A percentile compares a stretch with the other conserved stretches of the same genome.
phyloP scores from a whole-genome alignment of 148 eudicot species.

The Bassia scoparia region DNA sequence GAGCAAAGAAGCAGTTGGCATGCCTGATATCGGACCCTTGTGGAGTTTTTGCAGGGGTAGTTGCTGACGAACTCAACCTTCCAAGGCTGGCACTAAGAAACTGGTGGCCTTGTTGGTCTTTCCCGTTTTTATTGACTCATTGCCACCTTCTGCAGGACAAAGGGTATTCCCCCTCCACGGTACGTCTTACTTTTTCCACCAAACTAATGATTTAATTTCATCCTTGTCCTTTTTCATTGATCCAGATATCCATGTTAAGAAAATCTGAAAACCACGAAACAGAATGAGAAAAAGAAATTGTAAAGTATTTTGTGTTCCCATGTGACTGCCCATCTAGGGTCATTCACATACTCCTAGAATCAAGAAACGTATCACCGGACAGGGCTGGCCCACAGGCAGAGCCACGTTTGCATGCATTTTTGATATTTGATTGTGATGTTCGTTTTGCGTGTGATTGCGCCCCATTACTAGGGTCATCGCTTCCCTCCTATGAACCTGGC shows the following conservation, averaged over 20 bases:
- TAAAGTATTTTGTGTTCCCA: too few species aligned
- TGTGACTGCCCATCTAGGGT: too few species aligned
- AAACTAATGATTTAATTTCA: not conserved
- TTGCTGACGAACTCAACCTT: slow-evolving; percentile 32
- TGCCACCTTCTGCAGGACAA: slow-evolving; percentile 29
- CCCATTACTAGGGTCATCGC: too few species aligned
- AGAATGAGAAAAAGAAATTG: too few species aligned
- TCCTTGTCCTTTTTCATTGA: not conserved
- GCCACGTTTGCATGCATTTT: too few species aligned
- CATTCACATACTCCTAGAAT: too few species aligned
- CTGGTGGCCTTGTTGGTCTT: slow-evolving; percentile 32
- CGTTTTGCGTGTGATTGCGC: too few species aligned
- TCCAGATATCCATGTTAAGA: not conserved
- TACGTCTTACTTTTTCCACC: slow-evolving; percentile 4
- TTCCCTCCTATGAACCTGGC: too few species aligned
- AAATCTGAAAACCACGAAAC: not conserved
- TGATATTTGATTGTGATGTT: too few species aligned
- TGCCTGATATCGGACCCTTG: slow-evolving; percentile 41
- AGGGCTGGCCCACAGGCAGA: too few species aligned
- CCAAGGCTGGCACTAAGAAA: slow-evolving; percentile 40
- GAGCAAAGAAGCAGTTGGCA: slow-evolving; percentile 22
- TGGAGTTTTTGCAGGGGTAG: slow-evolving; percentile 26
- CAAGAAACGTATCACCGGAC: too few species aligned
- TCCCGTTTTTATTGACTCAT: slow-evolving; percentile 23
- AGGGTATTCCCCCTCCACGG: slow-evolving; percentile 40